These are phyloP conservation scores for Lentinula novae-zelandiae DNA, from an alignment of 1,284 basidiomycete genomes.

Conservation along the genomic window DNA sequence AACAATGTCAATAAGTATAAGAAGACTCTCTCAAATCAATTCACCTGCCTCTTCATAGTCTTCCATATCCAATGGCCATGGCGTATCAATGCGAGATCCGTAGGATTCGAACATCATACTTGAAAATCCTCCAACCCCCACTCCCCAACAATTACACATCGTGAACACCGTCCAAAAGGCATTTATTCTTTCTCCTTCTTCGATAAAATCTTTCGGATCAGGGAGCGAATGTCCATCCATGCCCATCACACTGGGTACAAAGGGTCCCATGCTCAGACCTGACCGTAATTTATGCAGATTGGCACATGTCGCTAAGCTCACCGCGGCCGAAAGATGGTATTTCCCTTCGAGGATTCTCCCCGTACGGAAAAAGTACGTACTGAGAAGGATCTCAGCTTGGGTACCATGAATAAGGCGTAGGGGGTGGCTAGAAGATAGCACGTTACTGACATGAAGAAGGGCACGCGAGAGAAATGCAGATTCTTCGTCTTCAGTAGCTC, in stretches of 20 bases:
- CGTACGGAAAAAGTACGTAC: slow-evolving; percentile 11
- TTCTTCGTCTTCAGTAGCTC: slow-evolving; percentile 1
- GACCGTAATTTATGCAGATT: slow-evolving; percentile 11
- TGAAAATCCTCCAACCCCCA: not conserved
- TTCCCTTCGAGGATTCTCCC: slow-evolving; percentile 12
- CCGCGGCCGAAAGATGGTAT: slow-evolving; percentile 10
- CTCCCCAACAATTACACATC: slow-evolving; percentile 13
- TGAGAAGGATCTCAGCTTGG: slow-evolving; percentile 13
- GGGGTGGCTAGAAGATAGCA: slow-evolving; percentile 4
- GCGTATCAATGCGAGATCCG: slow-evolving; percentile 9
- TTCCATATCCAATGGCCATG: slow-evolving; percentile 13
- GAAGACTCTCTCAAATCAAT: not conserved
- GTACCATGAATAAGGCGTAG: slow-evolving; percentile 7
- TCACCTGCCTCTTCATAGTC: slow-evolving; percentile 11
- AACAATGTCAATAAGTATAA: not conserved
- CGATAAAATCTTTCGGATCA: slow-evolving; percentile 6
- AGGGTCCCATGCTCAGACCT: not conserved
- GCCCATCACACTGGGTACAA: not conserved
- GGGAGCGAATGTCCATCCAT: not conserved
- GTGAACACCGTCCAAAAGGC: slow-evolving; percentile 13
- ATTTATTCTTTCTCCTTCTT: slow-evolving; percentile 14
- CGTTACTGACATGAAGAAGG: slow-evolving; percentile 6
- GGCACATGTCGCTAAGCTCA: slow-evolving; percentile 7
- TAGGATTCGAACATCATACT: slow-evolving; percentile 3
- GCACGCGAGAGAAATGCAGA: slow-evolving; percentile 3